Base-by-base conservation (phyloP, 495 filamentous ascomycete genomes). In the Pseudotulostoma volvatum region DNA sequence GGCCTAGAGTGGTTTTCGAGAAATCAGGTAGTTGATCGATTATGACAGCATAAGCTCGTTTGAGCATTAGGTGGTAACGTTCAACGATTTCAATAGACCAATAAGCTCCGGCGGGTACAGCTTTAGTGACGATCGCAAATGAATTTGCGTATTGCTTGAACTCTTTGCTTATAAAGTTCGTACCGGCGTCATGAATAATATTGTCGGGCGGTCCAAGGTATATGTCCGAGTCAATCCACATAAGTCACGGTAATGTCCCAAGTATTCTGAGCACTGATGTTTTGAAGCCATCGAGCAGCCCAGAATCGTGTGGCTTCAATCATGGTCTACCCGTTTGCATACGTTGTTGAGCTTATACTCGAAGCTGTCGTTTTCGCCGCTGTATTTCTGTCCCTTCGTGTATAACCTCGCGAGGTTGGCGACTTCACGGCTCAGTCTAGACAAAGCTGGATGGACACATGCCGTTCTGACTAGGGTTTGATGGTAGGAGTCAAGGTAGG, bases 221-320 rank as follows among this genome's bases (percentile, higher is more conserved):
- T n/a, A n/a, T n/a, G n/a, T n/a, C n/a, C 2, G 34, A 48, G 33
- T 56, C 36, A 16, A 56, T 52, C 53, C 38, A 56, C 33, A 41
- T 49, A 15, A 34, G 14, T 15, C 37, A 30, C 23, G 11, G 23
- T n/a, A 11, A 11, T 28, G 5, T 28, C 23, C 23, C 23, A 28
- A 5, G 23, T 28, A 11, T 28, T 5, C 5, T 11, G 23, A 11
- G 23, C 23, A 11, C 23, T 28, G 23, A 28, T 5, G 23, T 28
- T 28, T 11, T 28, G 5, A 5, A 28, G 23, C 23, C 23, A 28
- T 28, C 23, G 23, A 5, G 23, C 23, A 28, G 23, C 23, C 11
- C 11, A 11, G 23, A 28, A 28, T 11, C 23, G 23, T 5, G 23
- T 28, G 11, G 23, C 23, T 5, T n/a, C n/a, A n/a, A 5, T 11